Conservation (phyloP, 306 rosid genomes). For the Aeschynomene evenia region DNA sequence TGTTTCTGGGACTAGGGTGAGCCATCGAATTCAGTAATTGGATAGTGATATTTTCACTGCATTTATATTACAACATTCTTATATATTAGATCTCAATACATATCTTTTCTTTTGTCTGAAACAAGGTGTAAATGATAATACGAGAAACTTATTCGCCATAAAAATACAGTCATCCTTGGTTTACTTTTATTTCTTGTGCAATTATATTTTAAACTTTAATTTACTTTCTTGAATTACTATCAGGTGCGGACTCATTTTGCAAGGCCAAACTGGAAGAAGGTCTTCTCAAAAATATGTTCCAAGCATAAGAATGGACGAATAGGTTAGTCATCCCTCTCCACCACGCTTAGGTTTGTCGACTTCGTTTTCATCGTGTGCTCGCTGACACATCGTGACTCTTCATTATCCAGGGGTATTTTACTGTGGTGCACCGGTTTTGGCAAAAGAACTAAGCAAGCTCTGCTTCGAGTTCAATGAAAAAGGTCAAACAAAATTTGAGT, state of each 20-base stretch:
- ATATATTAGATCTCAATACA: too few species aligned
- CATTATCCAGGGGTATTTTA: constrained; percentile 74
- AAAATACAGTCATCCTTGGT: not conserved
- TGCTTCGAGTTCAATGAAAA: constrained; percentile 83
- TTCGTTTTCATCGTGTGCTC: constrained; percentile 13
- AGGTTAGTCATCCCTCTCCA: constrained; percentile 54
- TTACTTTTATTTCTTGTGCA: not conserved
- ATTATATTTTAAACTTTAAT: not conserved
- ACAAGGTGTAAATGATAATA: too few species aligned
- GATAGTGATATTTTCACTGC: not conserved
- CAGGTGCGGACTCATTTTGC: constrained; percentile 97
- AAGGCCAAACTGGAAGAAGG: constrained; percentile 98
- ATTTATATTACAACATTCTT: too few species aligned
- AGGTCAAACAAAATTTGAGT: constrained; percentile 88
- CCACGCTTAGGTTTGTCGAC: not conserved
- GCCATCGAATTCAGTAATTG: constrained; percentile 7
- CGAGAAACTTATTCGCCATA: not conserved
- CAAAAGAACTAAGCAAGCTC: constrained; percentile 84
- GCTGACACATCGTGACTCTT: constrained; percentile 21
- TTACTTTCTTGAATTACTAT: not conserved
- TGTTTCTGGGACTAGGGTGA: constrained; percentile 93
- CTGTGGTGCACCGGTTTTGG: constrained; percentile 90
- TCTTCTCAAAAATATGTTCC: constrained; percentile 72
- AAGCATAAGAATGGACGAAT: constrained; percentile 83
- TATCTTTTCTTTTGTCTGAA: too few species aligned